These are phyloP conservation scores for Lasiosphaeria ovina DNA, from an alignment of 495 filamentous ascomycete genomes.

Conservation along the genomic window DNA sequence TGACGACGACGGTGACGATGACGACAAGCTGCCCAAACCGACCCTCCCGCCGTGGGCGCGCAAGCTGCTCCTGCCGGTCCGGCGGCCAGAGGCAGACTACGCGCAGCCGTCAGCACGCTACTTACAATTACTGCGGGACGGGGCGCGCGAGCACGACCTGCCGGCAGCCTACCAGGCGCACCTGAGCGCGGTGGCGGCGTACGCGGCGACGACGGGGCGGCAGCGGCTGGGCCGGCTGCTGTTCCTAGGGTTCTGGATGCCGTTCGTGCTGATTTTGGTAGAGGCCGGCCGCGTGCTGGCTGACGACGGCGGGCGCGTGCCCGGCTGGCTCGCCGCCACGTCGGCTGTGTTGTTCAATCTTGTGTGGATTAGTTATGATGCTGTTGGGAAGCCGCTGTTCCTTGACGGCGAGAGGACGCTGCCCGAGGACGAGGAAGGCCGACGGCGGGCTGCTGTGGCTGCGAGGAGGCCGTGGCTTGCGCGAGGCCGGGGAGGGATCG, in stretches of 20 bases:
- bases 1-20: conserved; percentile 17
- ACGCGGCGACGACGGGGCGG: conserved; percentile 60
- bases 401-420: conserved; percentile 85
- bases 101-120: conserved; percentile 85
- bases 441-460: not conserved
- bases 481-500: not conserved
- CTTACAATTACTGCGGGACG: conserved; percentile 69
- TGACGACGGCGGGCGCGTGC: conserved; percentile 63
- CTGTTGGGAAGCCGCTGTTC: conserved; percentile 62
- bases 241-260: conserved; percentile 60
- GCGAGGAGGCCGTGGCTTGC: conserved; percentile 8
- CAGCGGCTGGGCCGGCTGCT: conserved; percentile 65
- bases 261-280: conserved; percentile 48
- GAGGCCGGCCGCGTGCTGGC: conserved; percentile 41
- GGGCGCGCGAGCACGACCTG: conserved; percentile 73
- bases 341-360: conserved; percentile 47
- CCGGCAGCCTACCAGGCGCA: conserved; percentile 72
- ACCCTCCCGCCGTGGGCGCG: conserved; percentile 28
- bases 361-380: conserved; percentile 78
- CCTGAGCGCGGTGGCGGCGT: conserved; percentile 63
- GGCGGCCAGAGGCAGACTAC: conserved; percentile 61
- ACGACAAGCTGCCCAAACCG: conserved; percentile 16
- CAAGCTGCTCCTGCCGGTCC: conserved; percentile 35
- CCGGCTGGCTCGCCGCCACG: conserved; percentile 60
- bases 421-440: conserved; percentile 25